A percentile compares a stretch with the other conserved stretches of the same genome.
These are phyloP conservation scores for Dillenia suffruticosa DNA, from an alignment of 164 flowering plant genomes.

Conservation along the genomic window DNA sequence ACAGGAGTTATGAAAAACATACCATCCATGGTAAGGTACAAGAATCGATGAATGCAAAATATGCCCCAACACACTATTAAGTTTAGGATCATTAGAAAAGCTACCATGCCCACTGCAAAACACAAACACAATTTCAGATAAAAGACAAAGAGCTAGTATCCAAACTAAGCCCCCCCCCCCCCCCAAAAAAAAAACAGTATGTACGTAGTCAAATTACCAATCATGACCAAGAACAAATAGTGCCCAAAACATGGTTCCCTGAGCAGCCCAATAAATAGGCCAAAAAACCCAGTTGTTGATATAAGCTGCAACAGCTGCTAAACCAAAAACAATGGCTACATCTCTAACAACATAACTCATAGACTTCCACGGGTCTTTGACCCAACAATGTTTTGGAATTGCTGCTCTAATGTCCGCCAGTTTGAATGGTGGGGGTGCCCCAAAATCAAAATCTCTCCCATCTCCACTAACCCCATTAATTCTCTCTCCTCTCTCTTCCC, in stretches of 20 bases:
- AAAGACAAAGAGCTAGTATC: slow-evolving; percentile 6
- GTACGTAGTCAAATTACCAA: slow-evolving; percentile 35
- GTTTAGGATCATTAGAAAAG: slow-evolving; percentile 35
- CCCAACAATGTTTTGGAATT: slow-evolving; percentile 92
- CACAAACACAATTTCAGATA: slow-evolving; percentile 10
- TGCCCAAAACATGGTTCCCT: slow-evolving; percentile 97
- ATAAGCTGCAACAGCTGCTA: slow-evolving; percentile 44
- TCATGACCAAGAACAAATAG: slow-evolving; percentile 88
- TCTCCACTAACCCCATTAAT: slow-evolving; percentile 12
- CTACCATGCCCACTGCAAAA: slow-evolving; percentile 51
- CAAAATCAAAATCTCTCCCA: slow-evolving; percentile 43
- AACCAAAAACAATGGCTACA: slow-evolving; percentile 37
- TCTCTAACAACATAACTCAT: slow-evolving; percentile 71
- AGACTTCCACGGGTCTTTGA: slow-evolving; percentile 73
- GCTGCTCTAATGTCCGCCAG: slow-evolving; percentile 79
- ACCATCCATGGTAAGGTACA: slow-evolving; percentile 70
- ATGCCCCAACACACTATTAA: slow-evolving; percentile 59
- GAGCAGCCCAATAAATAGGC: slow-evolving; percentile 86
- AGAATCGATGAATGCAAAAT: slow-evolving; percentile 54
- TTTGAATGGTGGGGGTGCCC: slow-evolving; percentile 68
- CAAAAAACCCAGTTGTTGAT: slow-evolving; percentile 60
- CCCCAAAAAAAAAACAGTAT: not conserved
- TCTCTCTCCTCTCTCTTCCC: slow-evolving; percentile 8
- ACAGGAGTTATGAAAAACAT: slow-evolving; percentile 4
- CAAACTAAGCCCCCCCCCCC: not conserved